Base-by-base conservation (phyloP, 768 basidiomycete genomes). In the Mycena sanguinolenta region DNA sequence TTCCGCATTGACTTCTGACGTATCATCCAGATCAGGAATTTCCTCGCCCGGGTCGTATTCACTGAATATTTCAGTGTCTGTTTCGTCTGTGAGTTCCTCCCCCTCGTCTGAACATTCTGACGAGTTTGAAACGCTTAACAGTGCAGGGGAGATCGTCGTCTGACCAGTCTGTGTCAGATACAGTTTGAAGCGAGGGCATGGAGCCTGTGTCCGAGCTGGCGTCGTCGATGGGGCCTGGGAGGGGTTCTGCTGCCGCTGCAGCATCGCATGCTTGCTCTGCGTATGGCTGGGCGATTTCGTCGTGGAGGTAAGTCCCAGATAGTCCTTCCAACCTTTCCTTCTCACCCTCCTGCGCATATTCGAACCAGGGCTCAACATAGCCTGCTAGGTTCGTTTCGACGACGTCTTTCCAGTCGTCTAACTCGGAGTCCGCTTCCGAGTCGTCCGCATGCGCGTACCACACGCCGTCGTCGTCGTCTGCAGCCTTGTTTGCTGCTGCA, bases 281-380 rank as follows among this genome's bases (percentile, higher is more conserved):
- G 46, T 49, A 49, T 49, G 46, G 46, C 46, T 49, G 46, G 46
- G 46, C 46, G n/a, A 49, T 49, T 13, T 49, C 46, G 46, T 49
- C 46, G 46, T 49, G n/a, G 46, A 49, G 46, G 46, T 49, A 49
- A 49, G 46, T 49, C n/a, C 46, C 46, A n/a, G n/a, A n/a, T 23
- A 49, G n/a, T 49, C 46, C 46, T 49, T 49, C 46, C 46, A 49
- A 23, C 21, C 46, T 49, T 49, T 49, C 46, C 25, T 49, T 13
- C 46, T 23, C 46, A 23, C 46, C 46, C n/a, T 49, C 46, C 46
- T 19, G 46, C 46, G 46, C 46, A 49, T 49, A 49, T 49, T 49
- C 46, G 46, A 49, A n/a, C n/a, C n/a, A n/a, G n/a, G n/a, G n/a
- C n/a, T n/a, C n/a, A n/a, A n/a, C n/a, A n/a, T n/a, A n/a, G n/a